A percentile compares a stretch with the other conserved stretches of the same genome.
Conservation (phyloP, 768 basidiomycete species). For the Piloderma croceum region DNA sequence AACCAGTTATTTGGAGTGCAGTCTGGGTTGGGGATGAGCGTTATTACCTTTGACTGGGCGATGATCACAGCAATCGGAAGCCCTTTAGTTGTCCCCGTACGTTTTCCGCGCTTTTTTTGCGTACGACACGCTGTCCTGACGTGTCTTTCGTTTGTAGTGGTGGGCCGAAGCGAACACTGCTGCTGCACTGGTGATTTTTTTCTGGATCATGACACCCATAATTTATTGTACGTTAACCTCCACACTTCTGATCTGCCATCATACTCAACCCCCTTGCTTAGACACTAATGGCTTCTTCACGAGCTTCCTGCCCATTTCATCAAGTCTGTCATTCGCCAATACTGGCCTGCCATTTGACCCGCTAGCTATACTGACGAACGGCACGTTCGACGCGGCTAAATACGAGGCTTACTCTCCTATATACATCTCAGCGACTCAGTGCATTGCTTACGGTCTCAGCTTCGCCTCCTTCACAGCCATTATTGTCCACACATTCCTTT, state of each 20-base stretch:
- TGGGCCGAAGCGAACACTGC: conserved; percentile 38
- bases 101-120: neutral
- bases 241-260: neutral
- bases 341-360: conserved; percentile 33
- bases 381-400: conserved; percentile 35
- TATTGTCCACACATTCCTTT: conserved; percentile 42
- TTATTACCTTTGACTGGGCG: conserved; percentile 55
- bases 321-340: conserved; percentile 5
- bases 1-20: conserved; percentile 57
- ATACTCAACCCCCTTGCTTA: conserved; percentile 1
- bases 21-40: conserved; percentile 46
- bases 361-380: conserved; percentile 34
- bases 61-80: conserved; percentile 56
- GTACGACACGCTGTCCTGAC: neutral
- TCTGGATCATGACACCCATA: conserved; percentile 22
- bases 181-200: conserved; percentile 31
- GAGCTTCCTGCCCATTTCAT: conserved; percentile 22
- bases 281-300: conserved; percentile 20
- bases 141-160: conserved; percentile 15
- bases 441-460: conserved; percentile 45
- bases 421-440: conserved; percentile 50
- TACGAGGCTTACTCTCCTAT: conserved; percentile 46
- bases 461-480: conserved; percentile 35
- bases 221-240: conserved; percentile 16
- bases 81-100: conserved; percentile 30